Base-by-base conservation (phyloP, 2,329 filamentous ascomycete genomes). In the Aphanocladium album region DNA sequence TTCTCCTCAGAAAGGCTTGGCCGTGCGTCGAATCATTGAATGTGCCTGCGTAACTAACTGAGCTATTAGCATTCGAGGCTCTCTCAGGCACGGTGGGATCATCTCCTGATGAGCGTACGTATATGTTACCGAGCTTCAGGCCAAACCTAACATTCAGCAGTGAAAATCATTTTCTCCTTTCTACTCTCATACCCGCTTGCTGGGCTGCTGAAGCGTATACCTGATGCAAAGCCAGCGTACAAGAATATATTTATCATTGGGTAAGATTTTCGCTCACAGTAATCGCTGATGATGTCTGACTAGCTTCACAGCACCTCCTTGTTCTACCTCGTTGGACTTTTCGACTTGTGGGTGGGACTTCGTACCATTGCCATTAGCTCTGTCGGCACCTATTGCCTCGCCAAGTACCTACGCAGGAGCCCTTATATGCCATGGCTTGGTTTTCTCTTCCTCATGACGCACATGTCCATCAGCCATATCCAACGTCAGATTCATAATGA, bases 371-470 rank as follows among this genome's bases (percentile, higher is more conserved):
- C 89, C 62, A 87, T 96, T 71, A 92, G 90, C 71, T 86, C 93
- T 1, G 84, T 82, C 19, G 93, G 86, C 54, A 85, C 90, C 55
- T 99, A 97, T 71, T 79, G 83, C 64, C 95, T 99, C 67, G 89
- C 93, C 57, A 86, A 89, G 66, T 93, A 87, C 72, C 79, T 98
- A 49, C 84, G 91, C 66, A 74, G 73, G 39, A 93, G 91, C 21
- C 91, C 91, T 0, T 90, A 93, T 72, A 99, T 99, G 95, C 95
- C 95, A 78, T 99, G 95, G 95, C 81, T 97, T 54, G 92, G 87
- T 62, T 99, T 99, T 74, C 80, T 91, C 54, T 97, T 96, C 71
- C 79, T 96, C 61, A 98, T 99, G 93, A 88, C 88, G 60, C 93
- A 99, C 76, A 90, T 98, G 89, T 93, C 93, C 50, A 73, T 93